Conservation (phyloP, 345 rosid species). For the Schrenkiella parvula region DNA sequence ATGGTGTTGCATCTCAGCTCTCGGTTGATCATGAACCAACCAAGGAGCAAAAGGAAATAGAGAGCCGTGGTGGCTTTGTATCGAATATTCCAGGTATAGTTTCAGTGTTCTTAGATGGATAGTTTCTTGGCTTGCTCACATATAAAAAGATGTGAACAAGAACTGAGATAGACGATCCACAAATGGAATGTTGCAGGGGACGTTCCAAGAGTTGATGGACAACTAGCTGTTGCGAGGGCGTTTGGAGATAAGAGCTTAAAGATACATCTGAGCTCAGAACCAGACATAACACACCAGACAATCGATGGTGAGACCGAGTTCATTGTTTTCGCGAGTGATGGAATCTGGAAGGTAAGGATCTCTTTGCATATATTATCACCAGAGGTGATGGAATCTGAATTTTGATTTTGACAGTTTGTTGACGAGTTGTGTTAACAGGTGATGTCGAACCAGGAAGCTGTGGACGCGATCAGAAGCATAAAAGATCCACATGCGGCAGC, state of each 20-base stretch:
- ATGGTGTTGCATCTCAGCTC: slow-evolving; percentile 64
- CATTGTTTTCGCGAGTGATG: slow-evolving; percentile 80
- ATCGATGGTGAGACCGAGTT: slow-evolving; percentile 52
- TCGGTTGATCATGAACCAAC: slow-evolving; percentile 86
- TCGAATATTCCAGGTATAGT: slow-evolving; percentile 71
- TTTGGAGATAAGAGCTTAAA: slow-evolving; percentile 86
- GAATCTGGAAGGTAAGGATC: slow-evolving; percentile 74
- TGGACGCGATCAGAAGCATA: slow-evolving; percentile 45
- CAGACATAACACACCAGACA: slow-evolving; percentile 39
- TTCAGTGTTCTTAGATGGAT: not conserved
- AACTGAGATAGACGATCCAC: not conserved
- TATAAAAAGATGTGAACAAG: not conserved
- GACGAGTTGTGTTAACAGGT: slow-evolving; percentile 41
- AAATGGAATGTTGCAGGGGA: slow-evolving; percentile 50
- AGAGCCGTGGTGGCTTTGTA: slow-evolving; percentile 83
- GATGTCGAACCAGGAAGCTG: slow-evolving; percentile 81
- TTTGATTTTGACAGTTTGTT: not conserved
- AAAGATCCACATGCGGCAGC: slow-evolving; percentile 80
- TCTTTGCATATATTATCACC: not conserved
- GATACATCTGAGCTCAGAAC: slow-evolving; percentile 84
- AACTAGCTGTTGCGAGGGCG: slow-evolving; percentile 89
- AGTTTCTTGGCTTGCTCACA: not conserved
- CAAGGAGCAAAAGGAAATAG: slow-evolving; percentile 61
- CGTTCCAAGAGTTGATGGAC: slow-evolving; percentile 91
- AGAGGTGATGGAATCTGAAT: slow-evolving; percentile 58